Evolutionary conservation across 441 rosid genomes (phyloP).

Genomic region (Euphorbia celastroides): DNA sequence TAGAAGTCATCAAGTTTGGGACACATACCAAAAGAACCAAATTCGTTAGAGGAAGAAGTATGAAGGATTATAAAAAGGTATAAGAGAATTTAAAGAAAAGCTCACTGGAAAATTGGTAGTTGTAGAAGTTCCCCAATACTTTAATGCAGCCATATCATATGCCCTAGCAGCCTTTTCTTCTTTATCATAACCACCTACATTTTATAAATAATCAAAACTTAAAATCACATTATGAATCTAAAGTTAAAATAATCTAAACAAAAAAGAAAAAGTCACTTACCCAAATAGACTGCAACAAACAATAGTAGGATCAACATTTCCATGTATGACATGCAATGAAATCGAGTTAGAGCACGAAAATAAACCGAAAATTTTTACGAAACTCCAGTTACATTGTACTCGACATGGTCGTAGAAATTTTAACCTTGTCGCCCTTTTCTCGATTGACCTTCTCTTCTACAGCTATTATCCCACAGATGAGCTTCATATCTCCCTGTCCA

Average conservation of each 20-base stretch:
- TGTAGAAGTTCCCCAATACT: constrained; percentile 94
- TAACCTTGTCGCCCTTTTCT: constrained; percentile 99
- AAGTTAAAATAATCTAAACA: background rate
- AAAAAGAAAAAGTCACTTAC: constrained; percentile 39
- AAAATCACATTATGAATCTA: constrained; percentile 10
- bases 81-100: background rate
- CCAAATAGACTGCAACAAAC: constrained; percentile 72
- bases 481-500: constrained; percentile 99
- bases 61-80: background rate
- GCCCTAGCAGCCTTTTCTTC: constrained; percentile 98
- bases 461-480: constrained; percentile 97
- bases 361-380: no score
- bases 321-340: constrained; percentile 17
- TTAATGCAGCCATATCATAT: constrained; percentile 93
- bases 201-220: constrained; percentile 1
- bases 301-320: constrained; percentile 20
- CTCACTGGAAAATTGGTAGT: constrained; percentile 84
- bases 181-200: constrained; percentile 82
- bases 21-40: no score
- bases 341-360: constrained; percentile 20
- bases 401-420: no score
- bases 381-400: no score
- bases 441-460: constrained; percentile 97
- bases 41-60: background rate
- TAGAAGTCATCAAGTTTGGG: no score